Evolutionary conservation across 169 alveolate genomes (phyloP).

Genomic region (Cryptosporidium sp.): DNA sequence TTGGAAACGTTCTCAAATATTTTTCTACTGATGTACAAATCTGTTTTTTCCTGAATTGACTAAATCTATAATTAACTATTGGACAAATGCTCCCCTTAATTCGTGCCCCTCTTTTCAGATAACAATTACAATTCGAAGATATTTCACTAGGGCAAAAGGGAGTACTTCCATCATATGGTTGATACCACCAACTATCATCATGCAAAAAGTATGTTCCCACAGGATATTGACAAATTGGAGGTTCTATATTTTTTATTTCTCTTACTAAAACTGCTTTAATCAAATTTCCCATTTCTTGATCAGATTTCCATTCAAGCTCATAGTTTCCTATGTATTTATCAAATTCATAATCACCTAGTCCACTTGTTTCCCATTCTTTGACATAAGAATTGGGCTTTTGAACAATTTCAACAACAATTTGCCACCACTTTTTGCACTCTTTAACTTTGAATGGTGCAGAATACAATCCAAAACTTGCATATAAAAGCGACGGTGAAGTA

Average conservation of each 20-base stretch:
- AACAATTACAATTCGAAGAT: constrained; percentile 39
- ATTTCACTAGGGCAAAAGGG: constrained; percentile 75
- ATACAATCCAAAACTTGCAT: constrained; percentile 76
- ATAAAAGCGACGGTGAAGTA: constrained; percentile 74
- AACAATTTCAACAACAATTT: constrained; percentile 62
- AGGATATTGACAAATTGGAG: constrained; percentile 69
- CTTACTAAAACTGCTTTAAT: constrained; percentile 62
- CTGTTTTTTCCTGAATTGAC: background rate
- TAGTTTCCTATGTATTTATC: constrained; percentile 40
- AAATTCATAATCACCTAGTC: constrained; percentile 49
- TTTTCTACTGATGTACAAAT: constrained; percentile 1
- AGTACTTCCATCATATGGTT: constrained; percentile 75
- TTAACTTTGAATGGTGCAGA: constrained; percentile 66
- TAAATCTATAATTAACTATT: constrained; percentile 2
- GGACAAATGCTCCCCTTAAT: constrained; percentile 48
- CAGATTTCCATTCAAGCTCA: constrained; percentile 75
- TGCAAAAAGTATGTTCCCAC: constrained; percentile 66
- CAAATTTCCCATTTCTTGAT: constrained; percentile 26
- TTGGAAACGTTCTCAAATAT: background rate
- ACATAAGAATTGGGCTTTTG: constrained; percentile 63
- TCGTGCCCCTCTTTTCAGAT: constrained; percentile 42
- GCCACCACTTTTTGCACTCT: constrained; percentile 58
- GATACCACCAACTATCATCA: constrained; percentile 68
- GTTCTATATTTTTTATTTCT: constrained; percentile 63
- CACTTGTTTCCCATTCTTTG: constrained; percentile 75